A percentile compares a stretch with the other conserved stretches of the same genome.
These are phyloP conservation scores for Heterobasidion occidentale DNA, from an alignment of 1,284 basidiomycete species.

Conservation along the genomic window DNA sequence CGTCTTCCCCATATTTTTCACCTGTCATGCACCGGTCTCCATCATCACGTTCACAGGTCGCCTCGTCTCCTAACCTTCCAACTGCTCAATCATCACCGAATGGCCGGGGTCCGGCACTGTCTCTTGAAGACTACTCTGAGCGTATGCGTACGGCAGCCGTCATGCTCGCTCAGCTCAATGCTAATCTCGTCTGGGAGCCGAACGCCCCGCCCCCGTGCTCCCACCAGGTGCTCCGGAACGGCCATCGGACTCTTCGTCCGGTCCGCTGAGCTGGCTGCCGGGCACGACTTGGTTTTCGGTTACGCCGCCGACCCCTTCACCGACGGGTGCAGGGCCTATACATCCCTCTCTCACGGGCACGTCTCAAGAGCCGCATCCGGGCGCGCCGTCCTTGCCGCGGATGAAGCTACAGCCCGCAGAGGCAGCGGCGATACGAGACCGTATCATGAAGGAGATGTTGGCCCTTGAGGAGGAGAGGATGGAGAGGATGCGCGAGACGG, in stretches of 20 bases:
- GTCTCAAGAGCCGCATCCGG: constrained; percentile 11
- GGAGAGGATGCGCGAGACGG: constrained; percentile 81
- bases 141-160: constrained; percentile 97
- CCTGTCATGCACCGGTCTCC: constrained; percentile 2
- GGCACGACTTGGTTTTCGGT: constrained; percentile 54
- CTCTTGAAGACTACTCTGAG: constrained; percentile 94
- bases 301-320: constrained; percentile 10
- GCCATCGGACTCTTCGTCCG: constrained; percentile 20
- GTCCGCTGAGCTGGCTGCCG: constrained; percentile 52
- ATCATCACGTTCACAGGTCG: constrained; percentile 5
- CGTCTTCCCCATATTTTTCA: neutral
- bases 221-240: constrained; percentile 24
- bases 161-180: constrained; percentile 96
- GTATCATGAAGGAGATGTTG: constrained; percentile 99
- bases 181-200: constrained; percentile 58
- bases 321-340: constrained; percentile 5
- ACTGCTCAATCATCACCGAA: constrained; percentile 8
- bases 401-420: constrained; percentile 71
- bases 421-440: constrained; percentile 84
- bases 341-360: constrained; percentile 23
- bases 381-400: constrained; percentile 23
- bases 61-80: neutral
- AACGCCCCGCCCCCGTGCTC: neutral
- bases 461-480: constrained; percentile 95
- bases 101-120: constrained; percentile 21